phyloP scores from a whole-genome alignment of 2,329 filamentous ascomycete genomes.

The Ophiognomonia clavigignenti-juglandacearum region DNA sequence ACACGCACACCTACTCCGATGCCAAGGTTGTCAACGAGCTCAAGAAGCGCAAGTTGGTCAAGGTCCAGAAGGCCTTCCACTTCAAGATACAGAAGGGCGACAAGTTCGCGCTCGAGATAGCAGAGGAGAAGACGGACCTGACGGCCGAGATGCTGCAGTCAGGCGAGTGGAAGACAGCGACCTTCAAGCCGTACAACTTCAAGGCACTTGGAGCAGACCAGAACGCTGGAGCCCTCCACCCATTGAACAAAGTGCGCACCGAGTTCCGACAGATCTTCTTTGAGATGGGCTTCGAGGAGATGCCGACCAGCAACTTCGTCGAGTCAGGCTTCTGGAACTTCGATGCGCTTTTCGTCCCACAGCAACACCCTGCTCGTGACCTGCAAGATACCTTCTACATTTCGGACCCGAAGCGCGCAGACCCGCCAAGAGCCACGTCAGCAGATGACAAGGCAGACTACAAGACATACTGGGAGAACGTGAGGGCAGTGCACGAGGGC shows the following conservation, averaged over 20 bases:
- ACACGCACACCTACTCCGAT: slow-evolving; percentile 65
- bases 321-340: slow-evolving; percentile 99
- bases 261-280: slow-evolving; percentile 99
- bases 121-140: slow-evolving; percentile 91
- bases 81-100: slow-evolving; percentile 81
- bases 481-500: slow-evolving; percentile 79
- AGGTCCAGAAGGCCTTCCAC: slow-evolving; percentile 74
- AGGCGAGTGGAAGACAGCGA: slow-evolving; percentile 87
- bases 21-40: slow-evolving; percentile 74
- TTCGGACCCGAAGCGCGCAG: slow-evolving; percentile 76
- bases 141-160: slow-evolving; percentile 87
- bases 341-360: slow-evolving; percentile 91
- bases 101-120: slow-evolving; percentile 84
- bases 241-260: slow-evolving; percentile 88
- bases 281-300: slow-evolving; percentile 97
- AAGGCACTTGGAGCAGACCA: slow-evolving; percentile 55
- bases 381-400: slow-evolving; percentile 97
- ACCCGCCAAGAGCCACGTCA: slow-evolving; percentile 55
- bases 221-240: slow-evolving; percentile 57
- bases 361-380: slow-evolving; percentile 95
- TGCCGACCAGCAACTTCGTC: slow-evolving; percentile 90
- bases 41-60: slow-evolving; percentile 88
- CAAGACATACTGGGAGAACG: slow-evolving; percentile 81
- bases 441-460: slow-evolving; percentile 62
- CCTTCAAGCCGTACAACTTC: slow-evolving; percentile 70